phyloP scores from a whole-genome alignment of 192 early-diverging fungal genomes.

The Borealophlyctis nickersoniae region DNA sequence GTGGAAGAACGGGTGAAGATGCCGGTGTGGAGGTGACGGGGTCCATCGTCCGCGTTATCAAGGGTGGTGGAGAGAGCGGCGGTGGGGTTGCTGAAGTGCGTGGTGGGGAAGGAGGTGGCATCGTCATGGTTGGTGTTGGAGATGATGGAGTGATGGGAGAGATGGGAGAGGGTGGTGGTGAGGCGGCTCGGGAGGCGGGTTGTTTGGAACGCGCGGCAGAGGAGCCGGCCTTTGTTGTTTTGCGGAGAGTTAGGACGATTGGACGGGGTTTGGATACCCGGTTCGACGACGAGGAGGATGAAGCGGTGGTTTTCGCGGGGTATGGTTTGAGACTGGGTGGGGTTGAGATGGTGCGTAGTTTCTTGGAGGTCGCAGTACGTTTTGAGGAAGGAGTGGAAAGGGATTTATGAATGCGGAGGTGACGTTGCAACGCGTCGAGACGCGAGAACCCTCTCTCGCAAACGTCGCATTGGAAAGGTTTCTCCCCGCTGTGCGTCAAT shows the following conservation, averaged over 20 bases:
- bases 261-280: background rate
- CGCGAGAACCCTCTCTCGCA: constrained; percentile 29
- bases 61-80: background rate
- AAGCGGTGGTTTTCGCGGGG: too few species aligned
- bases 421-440: constrained; percentile 20
- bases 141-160: background rate
- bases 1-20: background rate
- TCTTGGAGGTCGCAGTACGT: too few species aligned
- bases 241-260: background rate
- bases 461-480: constrained; percentile 20
- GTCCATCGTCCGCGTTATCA: background rate
- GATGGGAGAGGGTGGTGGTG: background rate
- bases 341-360: background rate
- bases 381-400: too few species aligned
- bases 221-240: background rate
- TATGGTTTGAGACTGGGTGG: too few species aligned
- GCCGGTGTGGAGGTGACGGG: background rate
- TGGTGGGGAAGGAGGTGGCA: background rate
- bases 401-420: constrained; percentile 9
- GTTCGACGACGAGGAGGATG: background rate
- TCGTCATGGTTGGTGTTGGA: background rate
- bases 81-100: background rate
- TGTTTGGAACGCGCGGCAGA: background rate
- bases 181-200: background rate
- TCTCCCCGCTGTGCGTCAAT: constrained; percentile 24